A percentile compares a stretch with the other conserved stretches of the same genome.
Conservation (phyloP, 352 stramenopile species). For the Phytophthora multivora region DNA sequence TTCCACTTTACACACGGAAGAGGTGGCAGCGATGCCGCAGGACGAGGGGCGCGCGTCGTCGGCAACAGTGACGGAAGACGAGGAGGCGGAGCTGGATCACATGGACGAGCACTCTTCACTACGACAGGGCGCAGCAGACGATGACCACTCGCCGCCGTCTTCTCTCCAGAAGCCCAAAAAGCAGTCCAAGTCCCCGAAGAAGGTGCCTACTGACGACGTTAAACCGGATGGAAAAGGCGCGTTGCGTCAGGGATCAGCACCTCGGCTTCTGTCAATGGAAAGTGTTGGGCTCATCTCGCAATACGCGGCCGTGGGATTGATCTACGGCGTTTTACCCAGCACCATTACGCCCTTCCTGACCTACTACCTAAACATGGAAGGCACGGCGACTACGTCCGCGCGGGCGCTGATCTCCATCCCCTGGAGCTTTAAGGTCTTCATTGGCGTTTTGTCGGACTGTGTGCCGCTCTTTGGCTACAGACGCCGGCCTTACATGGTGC, state of each 20-base stretch:
- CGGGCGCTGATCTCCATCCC: conserved; percentile 47
- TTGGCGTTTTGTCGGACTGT: conserved; percentile 56
- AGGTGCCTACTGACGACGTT: neutral
- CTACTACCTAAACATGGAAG: conserved; percentile 61
- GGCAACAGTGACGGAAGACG: conserved; percentile 22
- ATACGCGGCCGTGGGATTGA: conserved; percentile 52
- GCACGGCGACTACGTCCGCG: conserved; percentile 43
- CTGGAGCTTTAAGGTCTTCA: conserved; percentile 66
- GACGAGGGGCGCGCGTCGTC: conserved; percentile 18
- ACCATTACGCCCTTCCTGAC: conserved; percentile 57
- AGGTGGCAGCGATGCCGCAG: conserved; percentile 9
- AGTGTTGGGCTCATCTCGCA: conserved; percentile 46
- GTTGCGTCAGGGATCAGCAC: conserved; percentile 40
- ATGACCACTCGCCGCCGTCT: conserved; percentile 27
- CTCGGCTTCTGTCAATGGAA: conserved; percentile 37
- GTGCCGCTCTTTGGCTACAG: conserved; percentile 54
- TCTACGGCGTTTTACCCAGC: conserved; percentile 47
- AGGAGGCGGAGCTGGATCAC: conserved; percentile 33
- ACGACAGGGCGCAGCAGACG: conserved; percentile 16
- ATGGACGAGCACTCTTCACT: conserved; percentile 37
- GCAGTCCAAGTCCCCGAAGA: conserved; percentile 1
- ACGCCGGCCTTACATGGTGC: conserved; percentile 57
- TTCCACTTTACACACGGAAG: too few species aligned
- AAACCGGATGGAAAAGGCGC: conserved; percentile 15
- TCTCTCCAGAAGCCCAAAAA: conserved; percentile 17